Percentiles rank a stretch among this genome's conserved stretches.
Conservation (phyloP, 2,329 filamentous ascomycete genomes). For the Daldinia sp. region DNA sequence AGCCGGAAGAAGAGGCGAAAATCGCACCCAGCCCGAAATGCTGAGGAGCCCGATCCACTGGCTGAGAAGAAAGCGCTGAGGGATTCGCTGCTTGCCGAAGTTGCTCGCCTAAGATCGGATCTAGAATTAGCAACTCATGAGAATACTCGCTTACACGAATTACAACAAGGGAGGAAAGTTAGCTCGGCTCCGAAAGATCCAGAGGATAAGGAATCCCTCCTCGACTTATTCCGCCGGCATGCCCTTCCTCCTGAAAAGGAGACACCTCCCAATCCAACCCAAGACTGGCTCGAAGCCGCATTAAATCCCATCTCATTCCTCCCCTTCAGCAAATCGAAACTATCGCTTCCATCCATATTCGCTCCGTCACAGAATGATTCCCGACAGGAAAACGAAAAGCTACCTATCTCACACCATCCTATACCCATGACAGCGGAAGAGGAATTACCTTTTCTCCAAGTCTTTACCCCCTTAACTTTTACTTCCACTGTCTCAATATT, state of each 20-base stretch:
- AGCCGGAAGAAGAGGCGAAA: constrained; percentile 38
- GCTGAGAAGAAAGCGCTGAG: constrained; percentile 64
- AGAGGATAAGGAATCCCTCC: constrained; percentile 55
- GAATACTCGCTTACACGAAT: constrained; percentile 65
- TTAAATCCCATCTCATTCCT: constrained; percentile 65
- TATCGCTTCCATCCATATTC: constrained; percentile 46
- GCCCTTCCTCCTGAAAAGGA: constrained; percentile 55
- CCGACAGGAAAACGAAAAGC: constrained; percentile 52
- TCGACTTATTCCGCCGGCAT: constrained; percentile 58
- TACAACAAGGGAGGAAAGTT: constrained; percentile 52
- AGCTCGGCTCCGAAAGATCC: constrained; percentile 45
- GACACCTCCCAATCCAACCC: constrained; percentile 48
- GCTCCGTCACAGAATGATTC: constrained; percentile 45
- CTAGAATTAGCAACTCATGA: constrained; percentile 68
- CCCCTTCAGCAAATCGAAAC: constrained; percentile 60
- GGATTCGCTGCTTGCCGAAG: constrained; percentile 66
- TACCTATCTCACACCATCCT: constrained; percentile 73
- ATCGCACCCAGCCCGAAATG: constrained; percentile 57
- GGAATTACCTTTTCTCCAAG: constrained; percentile 75
- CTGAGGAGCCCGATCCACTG: constrained; percentile 58
- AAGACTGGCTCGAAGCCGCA: constrained; percentile 62
- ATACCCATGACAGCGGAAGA: constrained; percentile 71
- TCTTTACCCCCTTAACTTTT: constrained; percentile 77
- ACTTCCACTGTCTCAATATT: constrained; percentile 65
- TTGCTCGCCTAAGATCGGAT: constrained; percentile 69